Base-by-base conservation (phyloP, 345 rosid genomes). In the Rhodamnia argentea region DNA sequence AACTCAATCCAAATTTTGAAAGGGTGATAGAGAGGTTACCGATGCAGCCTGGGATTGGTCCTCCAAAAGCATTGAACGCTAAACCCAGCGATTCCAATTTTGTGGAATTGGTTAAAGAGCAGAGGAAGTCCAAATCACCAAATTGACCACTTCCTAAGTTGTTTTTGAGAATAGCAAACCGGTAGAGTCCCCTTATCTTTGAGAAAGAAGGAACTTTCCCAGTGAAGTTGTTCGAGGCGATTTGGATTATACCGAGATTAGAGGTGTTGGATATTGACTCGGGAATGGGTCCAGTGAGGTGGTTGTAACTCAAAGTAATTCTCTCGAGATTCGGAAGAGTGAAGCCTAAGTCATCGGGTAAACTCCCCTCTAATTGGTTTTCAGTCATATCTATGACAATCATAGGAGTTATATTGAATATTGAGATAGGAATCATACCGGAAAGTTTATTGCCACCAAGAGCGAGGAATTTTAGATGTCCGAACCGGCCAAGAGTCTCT, bases 1-100 rank as follows among this genome's bases (percentile, higher is more conserved):
- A 0, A 3, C 5, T 44, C 1, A 84, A 2, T 0, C 0, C 0
- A 3, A 89, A 4, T 1, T 0, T 0, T 0, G 13, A 24, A 57
- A 57, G 60, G 60, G 60, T 24, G 3, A 57, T 24, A 57, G 60
- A 57, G 14, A 57, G 13, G 60, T 57, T 57, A 2, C 27, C 3
- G 0, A 57, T 57, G 23, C 60, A 57, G 0, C 24, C 0, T 0
- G 60, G 60, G 1, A 57, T 57, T 24, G 60, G 14, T 57, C 27
- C 27, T 57, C 13, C 1, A 24, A 57, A 24, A 24, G 60, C 27
- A 57, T 57, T 57, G 27, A 0, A 0, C 0, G 0, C 0, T 57
- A 57, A 3, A 23, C 0, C 13, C 11, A 57, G 0, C 1, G 0
- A 0, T 23, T 0, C 0, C 0, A 57, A 24, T 13, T 57, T 24